Evolutionary conservation across 768 basidiomycete genomes (phyloP).

Genomic region (Hygrocybe punicea): DNA sequence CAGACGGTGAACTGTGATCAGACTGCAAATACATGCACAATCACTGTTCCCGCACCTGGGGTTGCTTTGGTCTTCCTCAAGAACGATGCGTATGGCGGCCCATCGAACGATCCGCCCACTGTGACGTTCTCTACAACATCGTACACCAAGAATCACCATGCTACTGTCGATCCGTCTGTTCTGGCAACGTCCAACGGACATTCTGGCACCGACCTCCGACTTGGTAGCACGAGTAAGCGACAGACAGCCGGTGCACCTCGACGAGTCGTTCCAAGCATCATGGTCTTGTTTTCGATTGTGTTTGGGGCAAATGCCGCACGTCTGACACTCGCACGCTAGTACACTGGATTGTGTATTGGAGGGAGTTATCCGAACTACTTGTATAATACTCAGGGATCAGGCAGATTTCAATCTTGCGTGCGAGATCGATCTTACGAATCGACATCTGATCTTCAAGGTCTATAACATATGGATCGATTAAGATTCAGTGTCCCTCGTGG

Average conservation of each 20-base stretch:
- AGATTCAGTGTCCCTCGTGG: no score
- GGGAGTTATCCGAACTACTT: neutral
- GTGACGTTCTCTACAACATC: conserved; percentile 56
- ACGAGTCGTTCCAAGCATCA: neutral
- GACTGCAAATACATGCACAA: conserved; percentile 48
- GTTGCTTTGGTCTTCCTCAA: conserved; percentile 71
- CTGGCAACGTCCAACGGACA: conserved; percentile 55
- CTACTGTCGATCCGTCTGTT: conserved; percentile 50
- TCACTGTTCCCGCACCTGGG: conserved; percentile 65
- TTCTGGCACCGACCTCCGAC: conserved; percentile 25
- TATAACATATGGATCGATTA: no score
- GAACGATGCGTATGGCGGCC: conserved; percentile 35
- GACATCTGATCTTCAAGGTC: no score
- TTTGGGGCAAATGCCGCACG: neutral
- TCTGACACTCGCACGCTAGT: neutral
- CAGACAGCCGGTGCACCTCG: neutral
- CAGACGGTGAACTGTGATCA: conserved; percentile 56
- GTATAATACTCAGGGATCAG: no score
- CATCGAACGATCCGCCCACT: conserved; percentile 24
- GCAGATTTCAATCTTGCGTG: no score
- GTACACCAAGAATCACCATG: conserved; percentile 48
- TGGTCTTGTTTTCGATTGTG: neutral
- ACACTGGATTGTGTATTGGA: no score
- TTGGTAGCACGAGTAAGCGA: conserved; percentile 37
- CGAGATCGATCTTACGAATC: no score